Percentiles rank a stretch among this genome's conserved stretches.
Evolutionary conservation across 805 yeast species (phyloP).

Genomic region (Yamadazyma tumulicola): DNA sequence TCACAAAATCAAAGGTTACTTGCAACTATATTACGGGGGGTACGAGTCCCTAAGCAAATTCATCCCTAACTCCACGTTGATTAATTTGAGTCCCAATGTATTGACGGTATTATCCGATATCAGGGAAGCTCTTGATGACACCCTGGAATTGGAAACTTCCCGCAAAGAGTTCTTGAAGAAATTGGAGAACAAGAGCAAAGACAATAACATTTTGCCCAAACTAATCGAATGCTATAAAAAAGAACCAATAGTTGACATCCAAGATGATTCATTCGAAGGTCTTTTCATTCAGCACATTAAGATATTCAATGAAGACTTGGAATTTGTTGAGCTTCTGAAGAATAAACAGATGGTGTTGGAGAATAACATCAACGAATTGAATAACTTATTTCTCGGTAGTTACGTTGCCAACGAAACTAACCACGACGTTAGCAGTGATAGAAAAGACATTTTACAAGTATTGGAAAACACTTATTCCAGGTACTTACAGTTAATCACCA

Average conservation of each 20-base stretch:
- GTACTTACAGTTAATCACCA: slow-evolving; percentile 53
- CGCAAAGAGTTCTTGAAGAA: slow-evolving; percentile 40
- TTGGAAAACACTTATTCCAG: slow-evolving; percentile 49
- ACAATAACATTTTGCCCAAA: slow-evolving; percentile 49
- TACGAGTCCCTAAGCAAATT: slow-evolving; percentile 25
- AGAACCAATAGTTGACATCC: slow-evolving; percentile 6
- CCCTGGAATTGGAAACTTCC: slow-evolving; percentile 27
- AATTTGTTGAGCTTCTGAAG: slow-evolving; percentile 39
- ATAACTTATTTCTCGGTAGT: slow-evolving; percentile 24
- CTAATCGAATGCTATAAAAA: slow-evolving; percentile 46
- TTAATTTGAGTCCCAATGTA: slow-evolving; percentile 29
- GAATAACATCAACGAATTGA: slow-evolving; percentile 31
- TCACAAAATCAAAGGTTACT: slow-evolving; percentile 41
- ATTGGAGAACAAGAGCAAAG: slow-evolving; percentile 43
- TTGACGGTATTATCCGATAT: slow-evolving; percentile 30
- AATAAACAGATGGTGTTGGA: slow-evolving; percentile 33
- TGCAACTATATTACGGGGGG: slow-evolving; percentile 45
- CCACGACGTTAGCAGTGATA: slow-evolving; percentile 17
- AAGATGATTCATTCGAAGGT: slow-evolving; percentile 28
- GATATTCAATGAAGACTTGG: slow-evolving; percentile 48
- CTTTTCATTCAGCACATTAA: slow-evolving; percentile 42
- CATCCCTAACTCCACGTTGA: slow-evolving; percentile 40
- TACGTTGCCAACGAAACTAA: slow-evolving; percentile 18
- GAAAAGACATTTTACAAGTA: slow-evolving; percentile 49
- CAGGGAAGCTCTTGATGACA: slow-evolving; percentile 29